Conservation (phyloP, 345 rosid species). For the Hibiscus mutabilis region DNA sequence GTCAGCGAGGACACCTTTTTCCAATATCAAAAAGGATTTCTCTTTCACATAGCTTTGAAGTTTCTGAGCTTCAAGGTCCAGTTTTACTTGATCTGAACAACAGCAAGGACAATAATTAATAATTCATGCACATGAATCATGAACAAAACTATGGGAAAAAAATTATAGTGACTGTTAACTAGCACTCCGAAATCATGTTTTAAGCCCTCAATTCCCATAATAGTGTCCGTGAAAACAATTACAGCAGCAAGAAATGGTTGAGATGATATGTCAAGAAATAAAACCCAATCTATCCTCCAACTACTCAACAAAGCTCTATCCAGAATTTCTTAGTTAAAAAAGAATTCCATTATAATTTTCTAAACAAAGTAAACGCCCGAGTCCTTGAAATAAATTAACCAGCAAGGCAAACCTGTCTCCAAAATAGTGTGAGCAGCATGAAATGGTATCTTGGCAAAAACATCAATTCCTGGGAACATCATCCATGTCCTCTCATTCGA, state of each 20-base stretch:
- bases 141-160: not conserved
- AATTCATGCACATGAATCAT: not conserved
- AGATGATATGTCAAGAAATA: not conserved
- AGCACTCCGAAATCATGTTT: not conserved
- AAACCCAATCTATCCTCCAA: conserved; percentile 1
- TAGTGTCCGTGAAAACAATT: not conserved
- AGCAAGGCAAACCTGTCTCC: conserved; percentile 52
- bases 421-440: conserved; percentile 75
- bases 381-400: not conserved
- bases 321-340: not conserved
- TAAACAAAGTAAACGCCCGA: not conserved
- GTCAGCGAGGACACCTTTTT: conserved; percentile 73
- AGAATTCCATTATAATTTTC: not conserved
- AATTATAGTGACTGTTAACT: not conserved
- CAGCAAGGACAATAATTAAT: conserved; percentile 3
- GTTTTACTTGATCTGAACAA: conserved; percentile 44
- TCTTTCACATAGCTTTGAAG: conserved; percentile 71
- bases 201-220: not conserved
- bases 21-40: conserved; percentile 52
- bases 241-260: not conserved
- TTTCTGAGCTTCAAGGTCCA: conserved; percentile 59
- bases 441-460: conserved; percentile 64
- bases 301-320: not conserved
- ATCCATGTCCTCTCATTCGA: conserved; percentile 67
- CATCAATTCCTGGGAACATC: conserved; percentile 73